Evolutionary conservation across 331 rosid genomes (phyloP), one percentile per base, ranked within the genome.

Genomic region (Acacia concinna): DNA sequence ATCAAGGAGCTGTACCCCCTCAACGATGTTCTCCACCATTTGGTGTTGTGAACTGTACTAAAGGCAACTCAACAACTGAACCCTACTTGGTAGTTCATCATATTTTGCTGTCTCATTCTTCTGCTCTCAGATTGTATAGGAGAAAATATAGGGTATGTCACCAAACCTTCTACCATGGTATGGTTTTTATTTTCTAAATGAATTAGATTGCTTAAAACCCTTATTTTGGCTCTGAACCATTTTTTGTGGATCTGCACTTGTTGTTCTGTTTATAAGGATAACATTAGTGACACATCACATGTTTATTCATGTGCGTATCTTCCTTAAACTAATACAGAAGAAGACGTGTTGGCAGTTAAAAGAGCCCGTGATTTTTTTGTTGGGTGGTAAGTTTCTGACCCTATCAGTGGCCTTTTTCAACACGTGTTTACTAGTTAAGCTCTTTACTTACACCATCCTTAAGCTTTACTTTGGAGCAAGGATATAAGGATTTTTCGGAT

Each of bases 11-110:
- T 0, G 0, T 6, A 1, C 93, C 96, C 18, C 93, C 93, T 8
- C 72, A 13, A 3, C 81, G 85, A 70, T 91, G 93, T 71, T 91
- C 93, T 28, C 49, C 80, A 15, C 96, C 96, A 31, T 87, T 85
- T 74, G 89, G 96, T 38, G 0, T 0, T 32, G 8, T 11, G 17
- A 70, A 71, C 12, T 74, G 83, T 67, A 47, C 80, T 0, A 85
- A 25, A 57, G 95, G 93, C 3, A 85, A 88, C 84, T 90, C 95
- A 5, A 63, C 88, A 25, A 49, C 7, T 69, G 93, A 91, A 66
- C 84, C 90, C 14, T 91, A 91, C 81, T 51, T 89, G 66, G 93
- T 12, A 14, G 65, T 44, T 66, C 91, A 88, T 63, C 69, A 85
- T 81, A 76, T 80, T 52, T 68, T 88, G 73, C 59, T 85, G 28